Evolutionary conservation across 2,329 filamentous ascomycete genomes (phyloP).

Genomic region (Gnomoniopsis smithogilvyi): DNA sequence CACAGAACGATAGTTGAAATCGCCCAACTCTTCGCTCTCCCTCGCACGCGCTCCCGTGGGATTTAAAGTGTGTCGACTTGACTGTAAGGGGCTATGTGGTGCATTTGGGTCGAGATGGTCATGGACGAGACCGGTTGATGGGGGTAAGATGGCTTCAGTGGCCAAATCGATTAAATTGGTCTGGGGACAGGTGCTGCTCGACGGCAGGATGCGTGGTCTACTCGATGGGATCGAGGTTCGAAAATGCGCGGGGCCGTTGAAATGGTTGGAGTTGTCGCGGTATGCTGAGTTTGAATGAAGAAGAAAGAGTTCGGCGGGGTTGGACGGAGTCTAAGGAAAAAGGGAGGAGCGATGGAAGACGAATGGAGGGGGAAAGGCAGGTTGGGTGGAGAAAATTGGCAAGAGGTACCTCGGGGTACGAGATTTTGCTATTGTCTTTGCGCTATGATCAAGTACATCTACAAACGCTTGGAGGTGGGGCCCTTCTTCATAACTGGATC

Average conservation of each 20-base stretch:
- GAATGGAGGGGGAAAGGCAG: not conserved
- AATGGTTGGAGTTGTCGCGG: not conserved
- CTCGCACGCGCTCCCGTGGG: constrained; percentile 64
- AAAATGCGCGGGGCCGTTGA: constrained; percentile 12
- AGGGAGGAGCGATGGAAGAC: constrained; percentile 20
- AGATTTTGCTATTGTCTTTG: not conserved
- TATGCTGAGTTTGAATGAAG: constrained; percentile 24
- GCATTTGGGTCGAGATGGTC: constrained; percentile 54
- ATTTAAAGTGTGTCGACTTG: constrained; percentile 68
- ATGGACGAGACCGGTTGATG: constrained; percentile 45
- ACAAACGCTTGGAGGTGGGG: too few species aligned
- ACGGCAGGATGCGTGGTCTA: constrained; percentile 17
- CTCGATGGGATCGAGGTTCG: not conserved
- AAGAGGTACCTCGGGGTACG: constrained; percentile 3
- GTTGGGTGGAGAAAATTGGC: not conserved
- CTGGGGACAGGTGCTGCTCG: constrained; percentile 26
- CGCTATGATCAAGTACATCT: not conserved
- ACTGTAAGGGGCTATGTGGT: constrained; percentile 45
- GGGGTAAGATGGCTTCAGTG: constrained; percentile 32
- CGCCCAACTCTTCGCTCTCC: constrained; percentile 45
- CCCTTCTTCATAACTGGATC: constrained; percentile 1
- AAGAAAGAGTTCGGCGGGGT: constrained; percentile 23
- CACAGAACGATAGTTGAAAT: constrained; percentile 59
- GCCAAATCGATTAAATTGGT: constrained; percentile 24
- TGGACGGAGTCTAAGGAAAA: constrained; percentile 19